Percentiles rank a stretch among this genome's conserved stretches.
These are phyloP conservation scores for Monosporozyma solicola DNA, from an alignment of 805 yeast species.

Conservation along the genomic window DNA sequence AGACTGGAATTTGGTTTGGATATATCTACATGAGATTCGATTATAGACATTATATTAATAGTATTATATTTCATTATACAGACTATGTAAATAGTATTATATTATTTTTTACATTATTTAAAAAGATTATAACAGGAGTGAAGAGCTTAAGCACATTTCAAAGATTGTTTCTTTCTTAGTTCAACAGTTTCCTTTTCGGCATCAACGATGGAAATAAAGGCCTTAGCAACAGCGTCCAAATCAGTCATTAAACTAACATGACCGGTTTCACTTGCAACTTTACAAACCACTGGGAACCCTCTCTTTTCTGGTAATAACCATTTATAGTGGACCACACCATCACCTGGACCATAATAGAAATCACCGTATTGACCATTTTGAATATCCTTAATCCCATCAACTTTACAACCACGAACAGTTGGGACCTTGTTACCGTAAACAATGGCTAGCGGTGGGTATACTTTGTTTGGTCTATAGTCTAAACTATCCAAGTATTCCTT, in stretches of 20 bases:
- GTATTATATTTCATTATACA: background rate
- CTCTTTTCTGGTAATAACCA: slow-evolving; percentile 72
- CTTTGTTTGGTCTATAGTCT: slow-evolving; percentile 40
- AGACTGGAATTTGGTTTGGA: too few relatives aligned
- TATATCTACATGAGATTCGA: too few relatives aligned
- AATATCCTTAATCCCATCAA: slow-evolving; percentile 52
- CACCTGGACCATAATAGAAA: slow-evolving; percentile 83
- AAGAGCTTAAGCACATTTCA: background rate
- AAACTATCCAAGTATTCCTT: slow-evolving; percentile 49
- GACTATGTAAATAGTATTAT: background rate
- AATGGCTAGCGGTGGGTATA: slow-evolving; percentile 76
- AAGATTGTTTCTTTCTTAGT: background rate
- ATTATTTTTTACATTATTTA: background rate
- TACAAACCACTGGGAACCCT: slow-evolving; percentile 68
- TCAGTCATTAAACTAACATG: slow-evolving; percentile 79
- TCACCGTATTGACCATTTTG: slow-evolving; percentile 63
- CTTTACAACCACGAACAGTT: slow-evolving; percentile 73
- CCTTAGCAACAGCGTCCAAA: slow-evolving; percentile 59
- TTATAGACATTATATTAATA: background rate
- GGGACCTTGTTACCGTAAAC: slow-evolving; percentile 80
- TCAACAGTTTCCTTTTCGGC: slow-evolving; percentile 36
- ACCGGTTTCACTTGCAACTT: slow-evolving; percentile 54
- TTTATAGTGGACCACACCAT: slow-evolving; percentile 80
- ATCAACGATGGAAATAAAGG: slow-evolving; percentile 51
- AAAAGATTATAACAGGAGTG: too few relatives aligned